Evolutionary conservation across 805 yeast species (phyloP), one percentile per base, ranked within the genome.

Genomic region (Nakazawaea wyomingensis): DNA sequence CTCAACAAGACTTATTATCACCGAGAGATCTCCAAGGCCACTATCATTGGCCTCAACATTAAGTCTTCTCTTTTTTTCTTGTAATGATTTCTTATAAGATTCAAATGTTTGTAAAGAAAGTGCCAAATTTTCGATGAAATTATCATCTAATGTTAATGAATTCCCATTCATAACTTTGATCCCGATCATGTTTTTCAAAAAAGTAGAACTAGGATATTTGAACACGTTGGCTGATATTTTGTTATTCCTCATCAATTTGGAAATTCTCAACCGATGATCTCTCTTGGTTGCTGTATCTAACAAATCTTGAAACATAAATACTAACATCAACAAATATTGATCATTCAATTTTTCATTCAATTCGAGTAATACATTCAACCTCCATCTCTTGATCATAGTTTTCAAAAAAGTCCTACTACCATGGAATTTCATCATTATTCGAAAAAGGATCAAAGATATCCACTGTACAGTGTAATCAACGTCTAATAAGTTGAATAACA

Each of bases 281-380:
- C 17, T 11, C 22, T 18, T 26, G 8, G 33, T 10, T 9, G 11
- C 27, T 11, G 11, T 8, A 8, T 9, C 13, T 14, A 37, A 17
- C 4, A 40, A 37, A 16, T 45, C 46, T 31, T 42, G 34, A 19
- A 28, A 46, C 3, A 42, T 7, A 17, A 43, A 13, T 3, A 46
- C 26, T 11, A 46, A 31, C n/a, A 32, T 14, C 17, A 41, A 17
- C 27, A 45, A 37, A 32, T 41, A 17, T 20, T 24, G 40, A 33
- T 43, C 41, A 19, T 26, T 30, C 29, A 37, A 30, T 22, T 42
- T 42, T 16, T 39, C 20, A 19, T 20, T 38, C 36, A 43, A 28
- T 17, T 39, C 43, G 11, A 39, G 17, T 28, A 44, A 39, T 4
- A 18, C 11, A 3, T 24, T 5, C 16, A 44, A 24, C 18, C 47